Conservation (phyloP, 2,329 filamentous ascomycete genomes). For the Exophiala spinifera region DNA sequence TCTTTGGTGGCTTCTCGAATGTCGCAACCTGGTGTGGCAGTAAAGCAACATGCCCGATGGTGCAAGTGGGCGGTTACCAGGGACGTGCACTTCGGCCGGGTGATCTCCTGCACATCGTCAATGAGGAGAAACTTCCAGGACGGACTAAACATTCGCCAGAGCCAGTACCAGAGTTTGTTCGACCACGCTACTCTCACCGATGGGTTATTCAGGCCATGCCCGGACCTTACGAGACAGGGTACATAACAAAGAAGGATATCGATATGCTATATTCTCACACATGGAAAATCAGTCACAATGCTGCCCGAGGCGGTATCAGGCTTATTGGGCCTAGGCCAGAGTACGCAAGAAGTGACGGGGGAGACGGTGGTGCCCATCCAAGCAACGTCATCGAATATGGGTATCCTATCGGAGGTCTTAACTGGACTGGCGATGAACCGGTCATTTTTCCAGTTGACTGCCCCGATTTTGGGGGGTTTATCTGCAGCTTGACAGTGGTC, state of each 20-base stretch:
- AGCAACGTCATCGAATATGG: slow-evolving; percentile 58
- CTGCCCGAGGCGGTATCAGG: slow-evolving; percentile 57
- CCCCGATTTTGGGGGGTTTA: slow-evolving; percentile 59
- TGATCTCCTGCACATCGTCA: not conserved
- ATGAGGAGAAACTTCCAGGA: not conserved
- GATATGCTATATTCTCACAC: slow-evolving; percentile 48
- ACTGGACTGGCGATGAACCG: slow-evolving; percentile 59
- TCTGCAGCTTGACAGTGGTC: slow-evolving; percentile 53
- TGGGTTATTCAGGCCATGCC: not conserved
- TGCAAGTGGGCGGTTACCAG: not conserved
- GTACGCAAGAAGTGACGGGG: slow-evolving; percentile 58
- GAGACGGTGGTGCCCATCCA: slow-evolving; percentile 61
- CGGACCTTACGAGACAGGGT: not conserved
- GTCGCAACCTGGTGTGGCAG: not conserved
- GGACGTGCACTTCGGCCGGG: not conserved
- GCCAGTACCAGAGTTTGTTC: not conserved
- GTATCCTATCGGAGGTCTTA: slow-evolving; percentile 56
- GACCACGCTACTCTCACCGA: not conserved
- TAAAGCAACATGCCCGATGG: not conserved
- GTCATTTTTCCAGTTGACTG: slow-evolving; percentile 57
- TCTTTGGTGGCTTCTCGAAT: not conserved
- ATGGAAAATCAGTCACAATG: slow-evolving; percentile 62
- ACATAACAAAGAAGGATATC: not conserved
- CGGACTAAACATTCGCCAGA: not conserved
- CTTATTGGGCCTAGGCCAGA: slow-evolving; percentile 56